A percentile compares a stretch with the other conserved stretches of the same genome.
These are phyloP conservation scores for Solanum bukasovii DNA, from an alignment of 257 asterid genomes.

Conservation along the genomic window DNA sequence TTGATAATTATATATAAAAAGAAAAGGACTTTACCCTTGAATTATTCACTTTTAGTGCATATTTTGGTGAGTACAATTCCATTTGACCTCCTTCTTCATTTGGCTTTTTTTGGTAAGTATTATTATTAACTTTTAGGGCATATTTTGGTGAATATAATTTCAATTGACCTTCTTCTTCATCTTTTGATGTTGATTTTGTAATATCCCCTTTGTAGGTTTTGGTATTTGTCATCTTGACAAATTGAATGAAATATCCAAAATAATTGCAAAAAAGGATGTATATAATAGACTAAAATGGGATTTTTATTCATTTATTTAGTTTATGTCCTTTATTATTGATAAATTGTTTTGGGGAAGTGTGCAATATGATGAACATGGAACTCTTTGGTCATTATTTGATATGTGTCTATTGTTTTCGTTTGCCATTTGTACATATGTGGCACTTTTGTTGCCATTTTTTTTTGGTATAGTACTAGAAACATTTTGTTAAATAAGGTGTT, in stretches of 20 bases:
- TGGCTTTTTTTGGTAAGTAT: background rate
- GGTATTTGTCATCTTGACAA: background rate
- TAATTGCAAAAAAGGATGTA: background rate
- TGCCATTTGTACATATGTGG: background rate
- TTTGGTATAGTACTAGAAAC: background rate
- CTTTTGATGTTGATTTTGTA: background rate
- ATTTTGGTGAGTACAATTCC: constrained; percentile 3
- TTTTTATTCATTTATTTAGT: background rate
- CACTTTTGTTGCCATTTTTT: background rate
- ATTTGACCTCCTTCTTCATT: background rate
- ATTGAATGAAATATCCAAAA: background rate
- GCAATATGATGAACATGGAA: background rate
- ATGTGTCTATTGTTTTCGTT: background rate
- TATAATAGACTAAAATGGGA: background rate
- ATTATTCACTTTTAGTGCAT: background rate
- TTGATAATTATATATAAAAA: background rate
- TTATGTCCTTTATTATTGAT: background rate
- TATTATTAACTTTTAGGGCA: background rate
- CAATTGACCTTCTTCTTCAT: background rate
- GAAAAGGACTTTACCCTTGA: background rate
- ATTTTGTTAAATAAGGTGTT: background rate
- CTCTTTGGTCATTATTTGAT: background rate
- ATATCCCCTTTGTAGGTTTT: background rate
- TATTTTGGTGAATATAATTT: background rate
- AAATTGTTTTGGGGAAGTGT: background rate